Conservation (phyloP, 2,329 filamentous ascomycete species). For the Hortaea werneckii region DNA sequence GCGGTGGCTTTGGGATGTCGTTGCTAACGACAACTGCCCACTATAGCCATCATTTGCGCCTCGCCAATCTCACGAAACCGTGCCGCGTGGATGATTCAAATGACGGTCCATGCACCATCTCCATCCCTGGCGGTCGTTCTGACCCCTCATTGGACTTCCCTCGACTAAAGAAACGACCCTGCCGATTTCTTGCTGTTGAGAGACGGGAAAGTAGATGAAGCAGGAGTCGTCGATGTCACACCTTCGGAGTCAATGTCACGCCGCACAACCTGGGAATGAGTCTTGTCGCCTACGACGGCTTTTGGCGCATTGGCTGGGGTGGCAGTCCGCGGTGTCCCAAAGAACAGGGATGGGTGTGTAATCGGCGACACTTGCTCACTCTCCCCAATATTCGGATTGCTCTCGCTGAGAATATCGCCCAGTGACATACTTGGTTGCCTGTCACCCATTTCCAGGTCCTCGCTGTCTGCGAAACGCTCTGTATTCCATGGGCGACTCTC, state of each 20-base stretch:
- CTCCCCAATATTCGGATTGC: neutral
- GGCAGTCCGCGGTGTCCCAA: neutral
- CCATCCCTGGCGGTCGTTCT: too few relatives aligned
- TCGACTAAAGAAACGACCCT: slow-evolving; percentile 6
- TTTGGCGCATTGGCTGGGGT: neutral
- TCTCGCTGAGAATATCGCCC: slow-evolving; percentile 10
- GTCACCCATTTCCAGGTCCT: slow-evolving; percentile 4
- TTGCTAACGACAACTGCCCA: too few relatives aligned
- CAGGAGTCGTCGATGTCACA: slow-evolving; percentile 1
- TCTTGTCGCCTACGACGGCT: slow-evolving; percentile 3
- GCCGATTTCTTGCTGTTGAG: slow-evolving; percentile 3
- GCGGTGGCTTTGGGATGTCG: too few relatives aligned
- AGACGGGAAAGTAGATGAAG: slow-evolving; percentile 5
- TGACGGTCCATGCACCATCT: too few relatives aligned
- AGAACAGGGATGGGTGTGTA: slow-evolving; percentile 13
- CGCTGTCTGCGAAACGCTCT: neutral
- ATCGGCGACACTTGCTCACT: slow-evolving; percentile 5
- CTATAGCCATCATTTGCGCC: too few relatives aligned
- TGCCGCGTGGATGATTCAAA: too few relatives aligned
- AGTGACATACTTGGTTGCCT: slow-evolving; percentile 5
- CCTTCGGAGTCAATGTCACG: slow-evolving; percentile 1
- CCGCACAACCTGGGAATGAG: neutral
- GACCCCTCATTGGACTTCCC: too few relatives aligned
- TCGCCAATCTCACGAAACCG: too few relatives aligned
- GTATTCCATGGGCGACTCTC: slow-evolving; percentile 1